These are phyloP conservation scores for Anastatica hierochuntica DNA, from an alignment of 345 rosid genomes.

Conservation along the genomic window DNA sequence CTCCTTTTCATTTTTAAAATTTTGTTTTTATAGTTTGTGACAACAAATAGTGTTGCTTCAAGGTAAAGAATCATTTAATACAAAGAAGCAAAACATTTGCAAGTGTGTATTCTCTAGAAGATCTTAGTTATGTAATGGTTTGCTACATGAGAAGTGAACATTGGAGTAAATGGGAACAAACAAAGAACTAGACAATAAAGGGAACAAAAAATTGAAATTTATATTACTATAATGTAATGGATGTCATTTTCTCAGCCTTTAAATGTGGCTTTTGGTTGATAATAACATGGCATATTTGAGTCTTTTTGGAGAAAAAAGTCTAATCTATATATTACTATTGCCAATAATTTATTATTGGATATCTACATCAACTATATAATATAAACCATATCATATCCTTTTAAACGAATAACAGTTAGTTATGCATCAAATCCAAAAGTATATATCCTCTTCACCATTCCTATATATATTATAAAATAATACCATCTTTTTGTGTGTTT, in stretches of 20 bases:
- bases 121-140: too few species aligned
- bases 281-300: conserved; percentile 26
- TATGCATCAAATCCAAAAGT: conserved; percentile 7
- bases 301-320: conserved; percentile 24
- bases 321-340: conserved; percentile 2
- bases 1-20: neutral
- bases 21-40: neutral
- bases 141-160: conserved; percentile 20
- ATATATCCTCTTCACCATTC: neutral
- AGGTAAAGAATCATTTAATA: too few species aligned
- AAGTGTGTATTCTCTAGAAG: too few species aligned
- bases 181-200: conserved; percentile 12
- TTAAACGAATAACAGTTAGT: neutral
- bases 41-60: neutral
- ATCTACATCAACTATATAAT: conserved; percentile 20
- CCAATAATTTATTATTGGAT: conserved; percentile 4
- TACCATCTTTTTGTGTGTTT: neutral
- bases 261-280: conserved; percentile 31
- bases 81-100: too few species aligned
- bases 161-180: conserved; percentile 6
- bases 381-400: conserved; percentile 3
- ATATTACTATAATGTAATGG: conserved; percentile 23
- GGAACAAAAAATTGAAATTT: neutral
- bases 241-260: conserved; percentile 28
- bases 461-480: too few species aligned